A percentile compares a stretch with the other conserved stretches of the same genome.
These are phyloP conservation scores for Lycium barbarum DNA, from an alignment of 257 asterid species.

Conservation along the genomic window DNA sequence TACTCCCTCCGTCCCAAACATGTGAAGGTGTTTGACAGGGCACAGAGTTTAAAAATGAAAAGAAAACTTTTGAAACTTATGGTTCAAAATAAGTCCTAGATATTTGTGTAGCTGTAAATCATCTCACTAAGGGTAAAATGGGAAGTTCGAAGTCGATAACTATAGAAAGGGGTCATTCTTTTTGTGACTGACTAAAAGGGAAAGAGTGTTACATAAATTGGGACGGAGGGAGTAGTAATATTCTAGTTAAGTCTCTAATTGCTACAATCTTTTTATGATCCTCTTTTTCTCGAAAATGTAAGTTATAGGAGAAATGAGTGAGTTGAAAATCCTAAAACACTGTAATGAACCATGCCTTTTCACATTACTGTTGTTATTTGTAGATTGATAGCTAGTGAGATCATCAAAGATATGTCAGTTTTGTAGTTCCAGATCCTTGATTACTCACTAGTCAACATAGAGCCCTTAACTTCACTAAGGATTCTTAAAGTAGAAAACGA, in stretches of 20 bases:
- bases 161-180: too few species aligned
- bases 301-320: not conserved
- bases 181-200: too few species aligned
- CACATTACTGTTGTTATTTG: not conserved
- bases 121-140: too few species aligned
- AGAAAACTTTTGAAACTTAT: too few species aligned
- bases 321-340: not conserved
- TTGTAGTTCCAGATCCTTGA: constrained; percentile 3
- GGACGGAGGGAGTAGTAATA: too few species aligned
- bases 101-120: too few species aligned
- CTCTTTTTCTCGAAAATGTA: not conserved
- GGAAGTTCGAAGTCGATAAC: too few species aligned
- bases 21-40: too few species aligned
- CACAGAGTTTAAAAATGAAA: too few species aligned
- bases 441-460: constrained; percentile 23
- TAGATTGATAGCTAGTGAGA: not conserved
- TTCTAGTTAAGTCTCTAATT: not conserved
- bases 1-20: not conserved
- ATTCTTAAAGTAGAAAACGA: not conserved
- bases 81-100: too few species aligned
- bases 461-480: not conserved
- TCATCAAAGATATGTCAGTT: constrained; percentile 4
- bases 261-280: not conserved
- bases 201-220: too few species aligned
- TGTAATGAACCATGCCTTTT: constrained; percentile 11